phyloP scores from a whole-genome alignment of 441 rosid genomes.

The Bruguiera hainesii region DNA sequence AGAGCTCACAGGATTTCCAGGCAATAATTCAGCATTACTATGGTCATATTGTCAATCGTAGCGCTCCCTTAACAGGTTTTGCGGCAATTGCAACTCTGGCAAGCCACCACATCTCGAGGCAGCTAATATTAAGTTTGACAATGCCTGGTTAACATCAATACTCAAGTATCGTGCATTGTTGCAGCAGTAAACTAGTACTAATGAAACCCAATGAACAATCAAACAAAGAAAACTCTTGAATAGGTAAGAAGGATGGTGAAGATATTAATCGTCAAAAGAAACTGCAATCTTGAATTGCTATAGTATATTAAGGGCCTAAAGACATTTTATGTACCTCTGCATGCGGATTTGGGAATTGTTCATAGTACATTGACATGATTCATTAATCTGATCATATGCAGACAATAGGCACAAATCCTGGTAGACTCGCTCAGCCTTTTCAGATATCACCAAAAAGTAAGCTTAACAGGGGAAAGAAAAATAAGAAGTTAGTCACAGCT shows the following conservation, averaged over 20 bases:
- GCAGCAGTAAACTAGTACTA: background rate
- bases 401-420: slow-evolving; percentile 30
- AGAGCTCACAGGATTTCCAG: slow-evolving; percentile 27
- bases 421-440: slow-evolving; percentile 22
- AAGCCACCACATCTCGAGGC: slow-evolving; percentile 53
- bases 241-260: background rate
- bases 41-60: slow-evolving; percentile 34
- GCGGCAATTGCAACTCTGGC: slow-evolving; percentile 29
- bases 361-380: slow-evolving; percentile 22
- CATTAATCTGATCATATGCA: slow-evolving; percentile 35
- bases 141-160: slow-evolving; percentile 27
- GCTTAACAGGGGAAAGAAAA: background rate
- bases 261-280: background rate
- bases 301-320: too few relatives aligned
- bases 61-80: slow-evolving; percentile 25
- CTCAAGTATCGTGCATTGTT: slow-evolving; percentile 20
- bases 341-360: slow-evolving; percentile 15
- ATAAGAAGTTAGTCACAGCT: background rate
- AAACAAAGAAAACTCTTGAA: too few relatives aligned
- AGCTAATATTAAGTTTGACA: slow-evolving; percentile 37
- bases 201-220: background rate
- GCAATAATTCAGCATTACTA: slow-evolving; percentile 27
- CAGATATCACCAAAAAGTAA: background rate
- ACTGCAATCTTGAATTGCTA: too few relatives aligned
- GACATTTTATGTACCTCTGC: slow-evolving; percentile 20